Conservation (phyloP, 257 asterid species). For the Nyctanthes arbortristis region DNA sequence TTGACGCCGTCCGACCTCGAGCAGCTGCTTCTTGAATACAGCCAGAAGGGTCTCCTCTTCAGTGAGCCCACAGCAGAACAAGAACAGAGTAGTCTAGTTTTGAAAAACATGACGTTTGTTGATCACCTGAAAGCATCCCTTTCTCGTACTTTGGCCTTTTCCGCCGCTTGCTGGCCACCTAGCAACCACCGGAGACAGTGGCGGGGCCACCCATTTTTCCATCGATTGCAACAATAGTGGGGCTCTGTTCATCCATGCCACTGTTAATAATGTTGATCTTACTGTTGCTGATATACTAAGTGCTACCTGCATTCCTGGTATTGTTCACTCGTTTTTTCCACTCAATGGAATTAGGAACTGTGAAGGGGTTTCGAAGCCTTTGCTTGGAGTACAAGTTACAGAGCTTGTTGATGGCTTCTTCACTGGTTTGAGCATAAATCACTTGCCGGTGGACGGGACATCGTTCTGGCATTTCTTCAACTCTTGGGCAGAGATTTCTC, state of each 20-base stretch:
- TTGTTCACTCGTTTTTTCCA: constrained; percentile 31
- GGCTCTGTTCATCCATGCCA: constrained; percentile 35
- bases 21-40: constrained; percentile 33
- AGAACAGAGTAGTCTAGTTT: too few species aligned
- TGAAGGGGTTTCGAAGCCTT: constrained; percentile 36
- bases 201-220: constrained; percentile 28
- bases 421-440: constrained; percentile 40
- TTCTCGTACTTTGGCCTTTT: constrained; percentile 38
- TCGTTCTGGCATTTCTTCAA: constrained; percentile 43
- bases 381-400: constrained; percentile 42
- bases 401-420: constrained; percentile 41
- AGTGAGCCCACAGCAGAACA: constrained; percentile 20
- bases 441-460: constrained; percentile 35
- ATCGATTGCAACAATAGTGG: constrained; percentile 27
- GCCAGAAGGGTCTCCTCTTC: constrained; percentile 41
- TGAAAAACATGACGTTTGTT: constrained; percentile 22
- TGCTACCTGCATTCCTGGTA: constrained; percentile 18
- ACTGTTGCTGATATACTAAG: constrained; percentile 30
- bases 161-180: constrained; percentile 42
- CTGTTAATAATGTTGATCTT: background rate
- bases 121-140: constrained; percentile 38
- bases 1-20: constrained; percentile 37
- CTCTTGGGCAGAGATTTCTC: constrained; percentile 46
- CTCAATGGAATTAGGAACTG: constrained; percentile 30
- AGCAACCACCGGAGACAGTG: constrained; percentile 15